Evolutionary conservation across 306 rosid species (phyloP), one percentile per base, ranked within the genome.

Genomic region (Hippophae rhamnoides): DNA sequence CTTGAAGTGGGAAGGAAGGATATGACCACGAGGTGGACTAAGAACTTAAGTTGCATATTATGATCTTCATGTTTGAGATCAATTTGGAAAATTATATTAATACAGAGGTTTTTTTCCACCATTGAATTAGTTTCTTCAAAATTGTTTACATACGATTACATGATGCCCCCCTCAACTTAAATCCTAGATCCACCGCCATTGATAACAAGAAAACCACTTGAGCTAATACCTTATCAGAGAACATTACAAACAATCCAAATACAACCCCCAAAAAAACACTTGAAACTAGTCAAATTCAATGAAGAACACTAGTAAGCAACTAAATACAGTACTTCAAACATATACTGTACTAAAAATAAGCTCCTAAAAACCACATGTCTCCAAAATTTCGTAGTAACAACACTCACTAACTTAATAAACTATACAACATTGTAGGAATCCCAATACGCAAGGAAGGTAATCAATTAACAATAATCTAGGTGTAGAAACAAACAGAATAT

Each of bases 381-480:
- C 52, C 31, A 48, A 4, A 38, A 52, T 6, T 31, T 51, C 6
- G 57, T 48, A 41, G 41, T 62, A 52, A 31, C 47, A 50, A 31
- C 47, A 50, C 13, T 8, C 26, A 0, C 7, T 3, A 56, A 45
- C 26, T 46, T 25, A 38, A n/a, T 10, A 38, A 52, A 25, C 48
- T 9, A 11, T 43, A 9, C 13, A 50, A 6, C 43, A 51, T 52
- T 13, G 47, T 10, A 13, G 9, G 11, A 49, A 50, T 23, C 10
- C 55, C 61, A 75, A 31, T 2, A 31, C 38, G 23, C 38, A 31
- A 31, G 38, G 38, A 31, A 31, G 3, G 4, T 31, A 31, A 31
- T 31, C 38, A 31, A 31, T 13, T 42, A 57, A 73, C 38, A 49
- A 47, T 9, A 66, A 66, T 62, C 61, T 65, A 72, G 76, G 73